These are phyloP conservation scores for Fistulinella prunicolor DNA, from an alignment of 768 basidiomycete species.

Conservation along the genomic window DNA sequence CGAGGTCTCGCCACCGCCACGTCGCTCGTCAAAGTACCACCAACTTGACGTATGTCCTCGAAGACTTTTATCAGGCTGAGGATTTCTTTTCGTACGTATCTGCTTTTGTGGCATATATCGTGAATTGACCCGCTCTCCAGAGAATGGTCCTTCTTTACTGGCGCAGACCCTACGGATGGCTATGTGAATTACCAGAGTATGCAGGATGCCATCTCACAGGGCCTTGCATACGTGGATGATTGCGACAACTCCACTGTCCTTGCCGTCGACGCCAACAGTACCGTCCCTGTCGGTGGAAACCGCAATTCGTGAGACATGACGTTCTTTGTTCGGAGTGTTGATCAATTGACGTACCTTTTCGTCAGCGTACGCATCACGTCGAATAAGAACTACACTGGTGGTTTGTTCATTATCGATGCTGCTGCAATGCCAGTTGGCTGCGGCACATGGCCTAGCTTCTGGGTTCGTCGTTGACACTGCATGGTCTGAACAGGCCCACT, in stretches of 20 bases:
- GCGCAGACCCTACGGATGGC: conserved; percentile 67
- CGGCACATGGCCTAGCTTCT: conserved; percentile 59
- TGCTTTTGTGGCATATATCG: background rate
- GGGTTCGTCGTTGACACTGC: conserved; percentile 29
- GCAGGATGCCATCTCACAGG: conserved; percentile 45
- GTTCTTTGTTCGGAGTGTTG: background rate
- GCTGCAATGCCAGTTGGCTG: conserved; percentile 70
- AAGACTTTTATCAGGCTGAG: conserved; percentile 46
- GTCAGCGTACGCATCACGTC: conserved; percentile 65
- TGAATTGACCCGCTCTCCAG: conserved; percentile 32
- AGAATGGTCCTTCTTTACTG: conserved; percentile 64
- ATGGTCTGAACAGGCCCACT: too few species aligned
- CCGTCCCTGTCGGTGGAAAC: conserved; percentile 46
- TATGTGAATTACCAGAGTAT: conserved; percentile 56
- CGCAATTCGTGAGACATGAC: conserved; percentile 47
- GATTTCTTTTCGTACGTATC: conserved; percentile 57
- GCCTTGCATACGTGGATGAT: conserved; percentile 59
- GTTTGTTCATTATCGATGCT: conserved; percentile 75
- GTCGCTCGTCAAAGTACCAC: conserved; percentile 21
- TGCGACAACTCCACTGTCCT: conserved; percentile 54
- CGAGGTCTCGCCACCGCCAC: conserved; percentile 30
- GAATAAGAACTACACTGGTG: conserved; percentile 58
- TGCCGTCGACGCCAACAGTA: conserved; percentile 57
- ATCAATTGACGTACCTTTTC: background rate
- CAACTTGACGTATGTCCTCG: conserved; percentile 34